phyloP scores from a whole-genome alignment of 768 basidiomycete species.

The Psilocybe tampanensis region DNA sequence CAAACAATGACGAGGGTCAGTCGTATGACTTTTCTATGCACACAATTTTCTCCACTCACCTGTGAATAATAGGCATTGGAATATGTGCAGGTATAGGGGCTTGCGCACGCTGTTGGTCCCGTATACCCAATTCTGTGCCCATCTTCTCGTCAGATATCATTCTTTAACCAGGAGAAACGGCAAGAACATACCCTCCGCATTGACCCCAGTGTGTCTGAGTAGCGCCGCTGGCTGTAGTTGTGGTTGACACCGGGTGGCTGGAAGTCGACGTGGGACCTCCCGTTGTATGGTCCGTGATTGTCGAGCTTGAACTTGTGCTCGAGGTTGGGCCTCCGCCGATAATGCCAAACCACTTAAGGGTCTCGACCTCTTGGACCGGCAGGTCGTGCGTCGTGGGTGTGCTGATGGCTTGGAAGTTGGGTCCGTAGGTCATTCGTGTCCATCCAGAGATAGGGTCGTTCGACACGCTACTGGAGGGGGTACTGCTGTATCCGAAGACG shows the following conservation, averaged over 20 bases:
- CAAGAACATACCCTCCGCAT: background rate
- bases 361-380: slow-evolving; percentile 48
- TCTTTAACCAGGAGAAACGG: background rate
- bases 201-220: background rate
- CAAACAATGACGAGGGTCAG: too few relatives aligned
- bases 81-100: background rate
- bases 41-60: too few relatives aligned
- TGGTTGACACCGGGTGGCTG: background rate
- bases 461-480: slow-evolving; percentile 37
- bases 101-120: background rate
- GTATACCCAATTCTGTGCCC: background rate
- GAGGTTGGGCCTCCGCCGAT: slow-evolving; percentile 24
- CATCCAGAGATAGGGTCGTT: slow-evolving; percentile 48
- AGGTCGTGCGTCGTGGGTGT: slow-evolving; percentile 53
- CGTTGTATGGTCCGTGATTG: too few relatives aligned
- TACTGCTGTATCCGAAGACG: slow-evolving; percentile 47
- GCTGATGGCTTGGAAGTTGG: slow-evolving; percentile 50
- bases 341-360: slow-evolving; percentile 51
- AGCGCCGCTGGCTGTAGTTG: background rate
- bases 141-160: background rate
- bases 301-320: too few relatives aligned
- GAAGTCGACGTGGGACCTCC: background rate
- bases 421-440: slow-evolving; percentile 50
- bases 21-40: too few relatives aligned
- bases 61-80: too few relatives aligned